Percentiles rank a stretch among this genome's conserved stretches.
Evolutionary conservation across 2,329 filamentous ascomycete genomes (phyloP).

Genomic region (Tolypocladium inflatum): DNA sequence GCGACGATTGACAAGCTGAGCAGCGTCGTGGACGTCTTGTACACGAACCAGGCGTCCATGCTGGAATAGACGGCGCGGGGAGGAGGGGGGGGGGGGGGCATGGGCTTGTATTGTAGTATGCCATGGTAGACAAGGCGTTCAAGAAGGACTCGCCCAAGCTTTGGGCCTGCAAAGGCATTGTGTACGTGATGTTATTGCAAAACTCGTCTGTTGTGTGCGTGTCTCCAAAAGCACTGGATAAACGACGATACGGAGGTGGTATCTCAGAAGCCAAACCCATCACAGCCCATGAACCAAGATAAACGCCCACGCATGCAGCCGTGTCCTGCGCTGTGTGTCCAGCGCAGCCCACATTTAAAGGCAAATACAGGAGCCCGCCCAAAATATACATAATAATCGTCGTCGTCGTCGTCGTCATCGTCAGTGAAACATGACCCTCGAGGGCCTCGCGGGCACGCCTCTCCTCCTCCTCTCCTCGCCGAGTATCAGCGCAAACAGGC

Average conservation of each 20-base stretch:
- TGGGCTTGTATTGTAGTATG: conserved; percentile 16
- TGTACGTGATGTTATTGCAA: not conserved
- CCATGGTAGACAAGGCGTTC: conserved; percentile 20
- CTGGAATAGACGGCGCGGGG: conserved; percentile 56
- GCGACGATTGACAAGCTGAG: conserved; percentile 95
- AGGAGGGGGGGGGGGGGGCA: not conserved
- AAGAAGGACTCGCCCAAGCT: conserved; percentile 15
- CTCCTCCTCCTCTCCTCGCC: conserved; percentile 31
- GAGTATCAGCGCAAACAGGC: conserved; percentile 42
- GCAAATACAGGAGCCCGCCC: not conserved
- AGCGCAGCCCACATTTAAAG: not conserved
- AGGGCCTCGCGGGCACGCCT: conserved; percentile 5
- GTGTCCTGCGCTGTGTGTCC: not conserved
- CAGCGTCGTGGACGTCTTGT: conserved; percentile 93
- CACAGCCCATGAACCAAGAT: not conserved
- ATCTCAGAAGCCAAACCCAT: conserved; percentile 4
- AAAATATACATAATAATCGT: not conserved
- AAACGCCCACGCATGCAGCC: not conserved
- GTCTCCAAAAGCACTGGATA: not conserved
- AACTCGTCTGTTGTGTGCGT: not conserved
- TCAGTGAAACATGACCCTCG: conserved; percentile 22
- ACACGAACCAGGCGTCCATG: conserved; percentile 93
- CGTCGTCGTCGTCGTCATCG: conserved; percentile 1
- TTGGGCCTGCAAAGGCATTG: not conserved
- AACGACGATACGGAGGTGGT: conserved; percentile 4